phyloP scores from a whole-genome alignment of 1,284 basidiomycete species.

The Thecaphora thlaspeos region DNA sequence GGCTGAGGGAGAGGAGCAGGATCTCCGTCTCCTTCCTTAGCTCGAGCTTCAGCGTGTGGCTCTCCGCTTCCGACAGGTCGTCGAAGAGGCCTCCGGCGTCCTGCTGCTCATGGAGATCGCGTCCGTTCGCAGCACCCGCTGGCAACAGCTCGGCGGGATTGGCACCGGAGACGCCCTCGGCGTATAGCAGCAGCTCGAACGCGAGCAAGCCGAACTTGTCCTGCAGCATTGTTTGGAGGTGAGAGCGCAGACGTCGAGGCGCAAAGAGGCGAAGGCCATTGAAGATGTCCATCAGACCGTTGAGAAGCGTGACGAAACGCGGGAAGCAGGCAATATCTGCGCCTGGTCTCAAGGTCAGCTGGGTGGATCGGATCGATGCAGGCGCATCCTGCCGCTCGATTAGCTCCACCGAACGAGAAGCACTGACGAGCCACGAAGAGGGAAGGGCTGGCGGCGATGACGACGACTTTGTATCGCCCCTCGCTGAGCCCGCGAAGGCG shows the following conservation, averaged over 20 bases:
- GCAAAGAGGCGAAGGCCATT: constrained; percentile 22
- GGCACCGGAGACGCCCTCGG: neutral
- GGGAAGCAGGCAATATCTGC: constrained; percentile 22
- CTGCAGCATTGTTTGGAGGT: constrained; percentile 3
- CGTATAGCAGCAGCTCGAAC: neutral
- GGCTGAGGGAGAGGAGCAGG: constrained; percentile 4
- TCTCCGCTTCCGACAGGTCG: constrained; percentile 3
- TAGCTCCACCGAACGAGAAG: neutral
- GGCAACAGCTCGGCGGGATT: neutral
- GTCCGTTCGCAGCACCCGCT: too few relatives aligned
- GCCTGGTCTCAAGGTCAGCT: constrained; percentile 2
- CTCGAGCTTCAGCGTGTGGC: neutral
- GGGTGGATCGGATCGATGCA: neutral
- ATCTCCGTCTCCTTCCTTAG: constrained; percentile 8
- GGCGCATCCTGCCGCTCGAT: too few relatives aligned
- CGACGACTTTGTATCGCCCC: constrained; percentile 5
- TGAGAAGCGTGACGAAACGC: constrained; percentile 15
- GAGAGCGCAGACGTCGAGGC: neutral
- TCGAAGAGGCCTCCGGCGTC: neutral
- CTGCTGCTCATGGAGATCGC: too few relatives aligned
- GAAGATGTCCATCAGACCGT: constrained; percentile 13
- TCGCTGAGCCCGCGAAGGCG: too few relatives aligned
- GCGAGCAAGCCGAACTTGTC: constrained; percentile 2
- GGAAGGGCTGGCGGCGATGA: constrained; percentile 5
- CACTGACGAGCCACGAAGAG: constrained; percentile 7